Evolutionary conservation across 495 filamentous ascomycete species (phyloP).

Genomic region (Trichoderma erinaceum): DNA sequence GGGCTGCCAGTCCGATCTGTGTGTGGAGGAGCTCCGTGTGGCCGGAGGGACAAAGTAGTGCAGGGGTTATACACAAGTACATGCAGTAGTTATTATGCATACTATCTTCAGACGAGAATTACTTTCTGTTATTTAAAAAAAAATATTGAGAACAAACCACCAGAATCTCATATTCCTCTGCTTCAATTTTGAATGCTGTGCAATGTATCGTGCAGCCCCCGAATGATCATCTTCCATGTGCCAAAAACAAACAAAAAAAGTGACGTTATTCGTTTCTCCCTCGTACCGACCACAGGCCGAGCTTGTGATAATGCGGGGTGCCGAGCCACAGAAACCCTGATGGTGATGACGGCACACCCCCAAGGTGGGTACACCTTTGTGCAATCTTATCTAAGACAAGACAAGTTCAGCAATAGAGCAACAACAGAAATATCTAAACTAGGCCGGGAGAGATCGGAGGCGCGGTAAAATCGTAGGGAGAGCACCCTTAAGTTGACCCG

Average conservation of each 20-base stretch:
- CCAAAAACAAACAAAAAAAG: slow-evolving; percentile 14
- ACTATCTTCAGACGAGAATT: too few species aligned
- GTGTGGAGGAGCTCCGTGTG: slow-evolving; percentile 4
- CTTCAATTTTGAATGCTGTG: too few species aligned
- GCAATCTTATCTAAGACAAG: too few species aligned
- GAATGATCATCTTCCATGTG: too few species aligned
- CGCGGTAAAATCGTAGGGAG: too few species aligned
- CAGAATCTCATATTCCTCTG: too few species aligned
- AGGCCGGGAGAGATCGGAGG: background rate
- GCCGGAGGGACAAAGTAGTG: background rate
- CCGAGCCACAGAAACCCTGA: background rate
- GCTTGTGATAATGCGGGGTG: slow-evolving; percentile 51
- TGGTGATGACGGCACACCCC: background rate
- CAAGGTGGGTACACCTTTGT: background rate
- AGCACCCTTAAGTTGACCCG: background rate
- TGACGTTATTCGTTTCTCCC: slow-evolving; percentile 4
- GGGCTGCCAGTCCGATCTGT: slow-evolving; percentile 5
- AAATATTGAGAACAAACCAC: too few species aligned
- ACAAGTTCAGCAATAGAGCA: background rate
- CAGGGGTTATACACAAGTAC: too few species aligned
- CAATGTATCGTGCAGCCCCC: too few species aligned
- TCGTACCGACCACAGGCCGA: slow-evolving; percentile 42
- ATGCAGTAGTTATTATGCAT: too few species aligned
- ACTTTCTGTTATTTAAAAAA: too few species aligned
- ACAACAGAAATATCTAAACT: background rate